phyloP scores from a whole-genome alignment of 768 basidiomycete species.

The Rhodosporidiobolus sp. region DNA sequence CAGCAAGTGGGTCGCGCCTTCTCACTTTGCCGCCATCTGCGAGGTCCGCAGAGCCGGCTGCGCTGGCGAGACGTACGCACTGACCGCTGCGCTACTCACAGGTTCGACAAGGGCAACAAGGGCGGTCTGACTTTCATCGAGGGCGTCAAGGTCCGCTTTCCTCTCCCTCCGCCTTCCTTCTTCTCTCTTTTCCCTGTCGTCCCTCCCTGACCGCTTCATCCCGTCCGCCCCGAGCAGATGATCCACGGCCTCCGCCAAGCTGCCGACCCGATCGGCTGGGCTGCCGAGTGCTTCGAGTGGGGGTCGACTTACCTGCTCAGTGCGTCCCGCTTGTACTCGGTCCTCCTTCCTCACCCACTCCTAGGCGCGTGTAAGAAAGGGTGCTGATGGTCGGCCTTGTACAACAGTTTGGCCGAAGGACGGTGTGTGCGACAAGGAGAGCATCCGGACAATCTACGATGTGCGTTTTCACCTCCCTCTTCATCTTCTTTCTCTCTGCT shows the following conservation, averaged over 20 bases:
- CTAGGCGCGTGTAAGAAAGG: background rate
- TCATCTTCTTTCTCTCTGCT: constrained; percentile 42
- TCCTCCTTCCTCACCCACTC: background rate
- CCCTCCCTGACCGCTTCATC: background rate
- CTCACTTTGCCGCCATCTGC: too few species aligned
- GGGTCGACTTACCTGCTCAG: constrained; percentile 50
- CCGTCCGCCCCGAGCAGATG: too few species aligned
- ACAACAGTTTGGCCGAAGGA: constrained; percentile 50
- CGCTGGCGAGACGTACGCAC: too few species aligned
- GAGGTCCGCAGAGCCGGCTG: too few species aligned
- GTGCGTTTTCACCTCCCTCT: constrained; percentile 49
- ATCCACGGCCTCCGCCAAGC: background rate
- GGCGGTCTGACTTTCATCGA: constrained; percentile 38
- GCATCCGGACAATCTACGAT: constrained; percentile 53
- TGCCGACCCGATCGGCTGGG: constrained; percentile 12
- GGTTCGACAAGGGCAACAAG: constrained; percentile 31
- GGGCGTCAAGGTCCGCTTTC: constrained; percentile 45
- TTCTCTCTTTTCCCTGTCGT: constrained; percentile 40
- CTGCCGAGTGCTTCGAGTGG: constrained; percentile 52
- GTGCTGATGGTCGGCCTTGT: background rate
- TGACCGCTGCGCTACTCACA: background rate
- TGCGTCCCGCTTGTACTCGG: too few species aligned
- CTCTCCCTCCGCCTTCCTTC: constrained; percentile 32
- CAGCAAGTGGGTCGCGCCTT: constrained; percentile 43
- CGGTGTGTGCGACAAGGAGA: constrained; percentile 51